Evolutionary conservation across 805 yeast species (phyloP).

Genomic region (Wickerhamiella galacta): DNA sequence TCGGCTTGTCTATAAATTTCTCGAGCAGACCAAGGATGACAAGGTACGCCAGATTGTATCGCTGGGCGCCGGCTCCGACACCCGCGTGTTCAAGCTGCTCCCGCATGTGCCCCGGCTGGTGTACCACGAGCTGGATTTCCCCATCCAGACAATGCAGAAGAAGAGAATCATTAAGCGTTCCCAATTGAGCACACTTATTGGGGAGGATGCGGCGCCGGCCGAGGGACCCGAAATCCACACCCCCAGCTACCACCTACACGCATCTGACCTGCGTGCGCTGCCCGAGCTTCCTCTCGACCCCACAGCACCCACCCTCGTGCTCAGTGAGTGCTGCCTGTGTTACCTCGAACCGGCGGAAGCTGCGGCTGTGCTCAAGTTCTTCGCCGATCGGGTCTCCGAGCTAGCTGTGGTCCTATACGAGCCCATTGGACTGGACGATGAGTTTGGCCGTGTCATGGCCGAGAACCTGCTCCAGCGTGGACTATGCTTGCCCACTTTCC

Average conservation of each 20-base stretch:
- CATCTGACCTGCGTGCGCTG: conserved; percentile 36
- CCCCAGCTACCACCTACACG: conserved; percentile 33
- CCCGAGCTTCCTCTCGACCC: conserved; percentile 14
- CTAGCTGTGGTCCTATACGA: conserved; percentile 39
- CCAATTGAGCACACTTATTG: conserved; percentile 20
- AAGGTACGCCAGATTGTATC: conserved; percentile 35
- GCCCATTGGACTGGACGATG: conserved; percentile 45
- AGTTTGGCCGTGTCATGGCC: conserved; percentile 55
- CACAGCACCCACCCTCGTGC: conserved; percentile 37
- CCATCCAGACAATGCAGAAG: conserved; percentile 35
- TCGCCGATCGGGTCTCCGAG: conserved; percentile 21
- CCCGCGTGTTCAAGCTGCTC: conserved; percentile 41
- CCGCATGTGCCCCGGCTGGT: conserved; percentile 20
- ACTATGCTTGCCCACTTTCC: conserved; percentile 40
- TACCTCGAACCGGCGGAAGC: conserved; percentile 41
- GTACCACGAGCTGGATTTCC: conserved; percentile 52
- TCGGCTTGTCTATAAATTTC: conserved; percentile 25
- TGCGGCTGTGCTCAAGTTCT: conserved; percentile 27
- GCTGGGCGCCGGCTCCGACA: conserved; percentile 72
- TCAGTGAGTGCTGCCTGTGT: conserved; percentile 67
- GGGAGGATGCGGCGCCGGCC: not conserved
- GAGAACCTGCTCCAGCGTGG: conserved; percentile 45
- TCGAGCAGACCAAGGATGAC: conserved; percentile 13
- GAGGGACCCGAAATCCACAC: conserved; percentile 12
- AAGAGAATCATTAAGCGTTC: conserved; percentile 26